A percentile compares a stretch with the other conserved stretches of the same genome.
Conservation (phyloP, 306 rosid genomes). For the Gastrolobium bilobum region DNA sequence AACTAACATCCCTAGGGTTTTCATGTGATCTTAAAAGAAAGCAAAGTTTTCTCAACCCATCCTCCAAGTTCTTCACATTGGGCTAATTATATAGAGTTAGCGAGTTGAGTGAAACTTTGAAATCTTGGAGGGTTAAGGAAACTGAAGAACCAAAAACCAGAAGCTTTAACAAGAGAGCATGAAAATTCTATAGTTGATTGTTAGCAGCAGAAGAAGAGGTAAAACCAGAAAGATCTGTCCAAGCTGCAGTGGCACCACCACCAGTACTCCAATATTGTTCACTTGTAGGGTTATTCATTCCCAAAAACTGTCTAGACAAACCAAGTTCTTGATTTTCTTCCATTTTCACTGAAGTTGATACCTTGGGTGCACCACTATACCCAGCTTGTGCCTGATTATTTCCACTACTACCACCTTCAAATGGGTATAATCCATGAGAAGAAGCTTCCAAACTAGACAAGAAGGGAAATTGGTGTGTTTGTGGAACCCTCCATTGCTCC, state of each 20-base stretch:
- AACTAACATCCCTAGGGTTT: conserved; percentile 71
- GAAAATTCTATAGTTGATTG: conserved; percentile 53
- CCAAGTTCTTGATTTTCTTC: conserved; percentile 64
- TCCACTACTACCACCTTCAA: conserved; percentile 48
- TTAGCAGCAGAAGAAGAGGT: conserved; percentile 65
- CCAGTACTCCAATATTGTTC: conserved; percentile 69
- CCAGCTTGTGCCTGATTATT: conserved; percentile 39
- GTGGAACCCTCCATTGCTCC: conserved; percentile 73
- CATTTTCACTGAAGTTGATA: conserved; percentile 67
- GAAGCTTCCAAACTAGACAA: conserved; percentile 62
- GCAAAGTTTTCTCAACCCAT: conserved; percentile 44
- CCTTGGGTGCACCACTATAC: conserved; percentile 44
- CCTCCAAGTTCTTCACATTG: conserved; percentile 42
- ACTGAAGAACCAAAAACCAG: conserved; percentile 39
- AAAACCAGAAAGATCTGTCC: conserved; percentile 75
- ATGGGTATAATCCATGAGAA: conserved; percentile 57
- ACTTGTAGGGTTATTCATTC: conserved; percentile 48
- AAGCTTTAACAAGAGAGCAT: conserved; percentile 48
- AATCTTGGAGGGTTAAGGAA: conserved; percentile 31
- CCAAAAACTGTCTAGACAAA: conserved; percentile 75
- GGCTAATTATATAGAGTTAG: not conserved
- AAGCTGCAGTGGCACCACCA: conserved; percentile 56
- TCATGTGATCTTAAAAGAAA: conserved; percentile 43
- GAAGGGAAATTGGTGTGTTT: conserved; percentile 72
- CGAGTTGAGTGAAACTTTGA: conserved; percentile 29